Conservation (phyloP, 495 filamentous ascomycete genomes). For the Aspergillus sclerotiicarbonarius region DNA sequence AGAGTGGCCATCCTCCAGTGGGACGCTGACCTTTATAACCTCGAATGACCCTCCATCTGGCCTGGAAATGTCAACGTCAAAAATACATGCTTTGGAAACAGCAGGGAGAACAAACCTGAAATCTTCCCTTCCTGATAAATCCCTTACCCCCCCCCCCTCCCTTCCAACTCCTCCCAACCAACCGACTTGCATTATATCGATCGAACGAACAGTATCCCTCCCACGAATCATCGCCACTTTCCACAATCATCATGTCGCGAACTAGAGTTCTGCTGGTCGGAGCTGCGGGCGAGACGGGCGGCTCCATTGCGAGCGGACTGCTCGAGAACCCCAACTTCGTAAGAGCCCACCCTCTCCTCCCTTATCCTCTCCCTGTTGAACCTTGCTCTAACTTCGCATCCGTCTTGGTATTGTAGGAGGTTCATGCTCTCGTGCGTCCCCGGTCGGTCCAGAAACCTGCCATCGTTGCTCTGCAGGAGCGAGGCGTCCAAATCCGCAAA, state of each 20-base stretch:
- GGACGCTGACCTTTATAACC: conserved; percentile 38
- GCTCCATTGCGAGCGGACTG: conserved; percentile 47
- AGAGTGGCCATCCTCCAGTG: conserved; percentile 33
- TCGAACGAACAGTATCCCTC: neutral
- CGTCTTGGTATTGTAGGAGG: conserved; percentile 33
- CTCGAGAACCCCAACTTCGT: conserved; percentile 43
- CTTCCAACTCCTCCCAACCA: neutral
- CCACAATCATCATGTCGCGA: conserved; percentile 34
- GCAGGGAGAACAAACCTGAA: conserved; percentile 15
- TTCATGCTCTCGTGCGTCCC: conserved; percentile 49
- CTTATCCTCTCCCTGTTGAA: neutral
- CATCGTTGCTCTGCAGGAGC: conserved; percentile 38
- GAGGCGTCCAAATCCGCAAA: conserved; percentile 47
- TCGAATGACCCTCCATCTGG: conserved; percentile 25
- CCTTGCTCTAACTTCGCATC: neutral
- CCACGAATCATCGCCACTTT: conserved; percentile 14
- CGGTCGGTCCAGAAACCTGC: conserved; percentile 48
- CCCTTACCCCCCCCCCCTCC: conserved; percentile 8
- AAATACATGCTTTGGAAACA: conserved; percentile 5
- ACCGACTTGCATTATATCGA: neutral
- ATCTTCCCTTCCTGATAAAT: conserved; percentile 13
- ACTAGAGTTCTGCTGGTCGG: conserved; percentile 48
- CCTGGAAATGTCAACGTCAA: conserved; percentile 2
- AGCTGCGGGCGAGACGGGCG: conserved; percentile 49
- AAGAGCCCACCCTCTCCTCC: conserved; percentile 15